Percentiles rank a stretch among this genome's conserved stretches.
phyloP scores from a whole-genome alignment of 441 rosid species.

The Rhodomyrtus psidioides region DNA sequence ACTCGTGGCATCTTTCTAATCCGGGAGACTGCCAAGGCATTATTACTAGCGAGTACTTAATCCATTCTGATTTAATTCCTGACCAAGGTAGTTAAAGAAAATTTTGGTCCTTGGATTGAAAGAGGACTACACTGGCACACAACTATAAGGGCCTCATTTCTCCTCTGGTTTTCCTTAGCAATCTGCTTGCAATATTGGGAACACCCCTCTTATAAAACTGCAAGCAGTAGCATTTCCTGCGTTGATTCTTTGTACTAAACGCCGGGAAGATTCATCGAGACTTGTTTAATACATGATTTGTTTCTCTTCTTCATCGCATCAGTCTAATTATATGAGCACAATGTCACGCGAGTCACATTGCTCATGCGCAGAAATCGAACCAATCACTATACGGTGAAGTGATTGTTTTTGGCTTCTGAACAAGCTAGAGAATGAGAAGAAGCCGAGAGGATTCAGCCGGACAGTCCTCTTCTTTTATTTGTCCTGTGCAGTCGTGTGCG shows the following conservation, averaged over 20 bases:
- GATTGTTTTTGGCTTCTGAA: neutral
- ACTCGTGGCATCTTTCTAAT: neutral
- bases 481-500: constrained; percentile 55
- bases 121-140: neutral
- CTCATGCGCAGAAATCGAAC: neutral
- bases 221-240: neutral
- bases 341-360: neutral
- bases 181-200: neutral
- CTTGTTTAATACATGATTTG: neutral
- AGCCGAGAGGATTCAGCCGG: neutral
- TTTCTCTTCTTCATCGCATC: no score
- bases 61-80: neutral
- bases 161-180: neutral
- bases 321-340: no score
- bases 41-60: neutral
- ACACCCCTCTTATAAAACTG: neutral
- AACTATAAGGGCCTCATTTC: neutral
- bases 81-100: neutral
- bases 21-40: neutral
- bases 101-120: neutral
- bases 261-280: neutral
- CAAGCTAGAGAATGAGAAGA: neutral
- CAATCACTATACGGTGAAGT: neutral
- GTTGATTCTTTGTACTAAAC: neutral
- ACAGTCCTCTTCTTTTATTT: neutral